A percentile compares a stretch with the other conserved stretches of the same genome.
Evolutionary conservation across 2,329 filamentous ascomycete species (phyloP).

Genomic region (Nemania serpens): DNA sequence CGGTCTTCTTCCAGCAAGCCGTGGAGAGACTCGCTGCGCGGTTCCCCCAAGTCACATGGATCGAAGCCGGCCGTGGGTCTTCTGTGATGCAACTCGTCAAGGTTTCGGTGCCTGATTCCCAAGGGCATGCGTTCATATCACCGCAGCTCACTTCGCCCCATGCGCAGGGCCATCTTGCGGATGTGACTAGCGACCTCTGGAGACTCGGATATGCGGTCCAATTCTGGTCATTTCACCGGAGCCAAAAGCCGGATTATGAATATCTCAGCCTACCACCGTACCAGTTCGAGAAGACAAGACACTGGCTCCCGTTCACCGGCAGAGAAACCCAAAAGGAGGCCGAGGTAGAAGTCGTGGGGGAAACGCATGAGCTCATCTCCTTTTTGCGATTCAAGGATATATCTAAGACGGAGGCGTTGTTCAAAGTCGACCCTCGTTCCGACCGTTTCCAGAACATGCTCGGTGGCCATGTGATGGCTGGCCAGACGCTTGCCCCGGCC

Average conservation of each 20-base stretch:
- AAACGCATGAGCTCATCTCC: constrained; percentile 9
- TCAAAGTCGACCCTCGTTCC: constrained; percentile 28
- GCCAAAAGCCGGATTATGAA: constrained; percentile 32
- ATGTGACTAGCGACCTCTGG: constrained; percentile 37
- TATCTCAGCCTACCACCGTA: constrained; percentile 41
- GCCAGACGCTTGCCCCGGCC: constrained; percentile 35
- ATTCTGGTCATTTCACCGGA: constrained; percentile 39
- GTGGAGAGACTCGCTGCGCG: constrained; percentile 18
- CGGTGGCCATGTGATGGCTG: constrained; percentile 35
- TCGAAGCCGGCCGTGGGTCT: constrained; percentile 27
- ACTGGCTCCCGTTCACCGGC: constrained; percentile 36
- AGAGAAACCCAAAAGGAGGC: constrained; percentile 1
- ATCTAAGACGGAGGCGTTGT: constrained; percentile 11
- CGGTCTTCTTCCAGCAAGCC: constrained; percentile 25
- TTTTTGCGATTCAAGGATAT: constrained; percentile 14
- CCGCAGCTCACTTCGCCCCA: constrained; percentile 9
- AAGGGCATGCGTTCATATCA: constrained; percentile 11
- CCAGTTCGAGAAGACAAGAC: constrained; percentile 42
- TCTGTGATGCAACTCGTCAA: constrained; percentile 15
- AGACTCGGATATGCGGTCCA: constrained; percentile 30
- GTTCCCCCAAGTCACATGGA: constrained; percentile 14
- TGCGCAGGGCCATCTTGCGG: constrained; percentile 7
- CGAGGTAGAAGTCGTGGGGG: background rate
- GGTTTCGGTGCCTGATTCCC: background rate
- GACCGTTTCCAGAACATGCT: constrained; percentile 28